Conservation (phyloP, 2,329 filamentous ascomycete genomes). For the Elsinoe arachidis region DNA sequence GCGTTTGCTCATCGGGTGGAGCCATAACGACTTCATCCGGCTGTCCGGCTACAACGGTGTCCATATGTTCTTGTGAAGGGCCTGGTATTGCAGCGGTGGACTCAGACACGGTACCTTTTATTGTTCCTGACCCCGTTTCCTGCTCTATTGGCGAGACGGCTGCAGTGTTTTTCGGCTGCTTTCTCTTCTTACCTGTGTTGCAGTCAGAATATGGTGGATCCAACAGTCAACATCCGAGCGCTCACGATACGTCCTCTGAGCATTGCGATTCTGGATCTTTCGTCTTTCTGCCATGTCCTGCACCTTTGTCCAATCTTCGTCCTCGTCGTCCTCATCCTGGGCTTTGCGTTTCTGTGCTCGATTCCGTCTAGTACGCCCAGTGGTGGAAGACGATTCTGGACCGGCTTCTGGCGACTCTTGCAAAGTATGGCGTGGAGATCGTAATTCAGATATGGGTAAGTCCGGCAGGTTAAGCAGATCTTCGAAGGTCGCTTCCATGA, state of each 20-base stretch:
- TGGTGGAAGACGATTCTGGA: neutral
- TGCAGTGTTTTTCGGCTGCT: neutral
- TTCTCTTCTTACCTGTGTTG: neutral
- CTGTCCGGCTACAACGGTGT: too few species aligned
- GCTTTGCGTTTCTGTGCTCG: neutral
- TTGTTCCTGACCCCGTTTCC: too few species aligned
- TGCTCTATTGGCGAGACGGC: too few species aligned
- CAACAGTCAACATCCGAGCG: too few species aligned
- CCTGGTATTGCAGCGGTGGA: too few species aligned
- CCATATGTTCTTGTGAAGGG: too few species aligned
- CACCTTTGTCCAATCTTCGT: conserved; percentile 3
- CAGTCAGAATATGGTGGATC: neutral
- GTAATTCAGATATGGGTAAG: neutral
- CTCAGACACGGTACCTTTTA: too few species aligned
- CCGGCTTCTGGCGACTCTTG: neutral
- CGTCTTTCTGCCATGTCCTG: neutral
- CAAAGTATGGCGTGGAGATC: neutral
- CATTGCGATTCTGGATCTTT: conserved; percentile 2
- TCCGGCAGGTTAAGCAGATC: neutral
- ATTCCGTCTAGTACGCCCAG: neutral
- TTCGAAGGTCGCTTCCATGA: neutral
- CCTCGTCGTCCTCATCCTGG: neutral
- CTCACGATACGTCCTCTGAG: neutral
- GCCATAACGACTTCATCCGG: too few species aligned
- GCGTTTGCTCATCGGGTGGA: neutral